These are phyloP conservation scores for Rehmannia glutinosa DNA, from an alignment of 257 asterid species.

Conservation along the genomic window DNA sequence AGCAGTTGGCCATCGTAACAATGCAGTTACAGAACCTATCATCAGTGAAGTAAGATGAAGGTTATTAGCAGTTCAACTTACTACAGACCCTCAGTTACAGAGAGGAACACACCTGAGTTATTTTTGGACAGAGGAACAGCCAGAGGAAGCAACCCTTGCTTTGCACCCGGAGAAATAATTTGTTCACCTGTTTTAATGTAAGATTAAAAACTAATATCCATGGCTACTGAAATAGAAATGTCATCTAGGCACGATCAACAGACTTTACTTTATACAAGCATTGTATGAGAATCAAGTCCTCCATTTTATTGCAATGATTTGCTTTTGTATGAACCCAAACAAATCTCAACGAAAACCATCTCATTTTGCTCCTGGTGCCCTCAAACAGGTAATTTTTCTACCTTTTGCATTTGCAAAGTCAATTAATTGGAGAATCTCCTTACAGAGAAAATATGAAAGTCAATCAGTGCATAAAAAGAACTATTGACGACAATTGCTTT, in stretches of 20 bases:
- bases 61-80: constrained; percentile 1
- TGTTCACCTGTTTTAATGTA: constrained; percentile 53
- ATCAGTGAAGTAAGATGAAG: constrained; percentile 1
- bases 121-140: constrained; percentile 75
- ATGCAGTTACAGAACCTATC: constrained; percentile 80
- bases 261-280: too few species aligned
- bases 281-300: too few species aligned
- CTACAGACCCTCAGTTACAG: not conserved
- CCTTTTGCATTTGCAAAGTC: too few species aligned
- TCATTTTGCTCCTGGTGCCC: too few species aligned
- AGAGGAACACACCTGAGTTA: constrained; percentile 48
- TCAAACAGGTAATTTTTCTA: too few species aligned
- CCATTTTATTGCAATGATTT: too few species aligned
- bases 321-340: too few species aligned
- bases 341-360: too few species aligned
- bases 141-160: constrained; percentile 87
- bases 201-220: not conserved
- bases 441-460: too few species aligned
- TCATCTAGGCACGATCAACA: not conserved
- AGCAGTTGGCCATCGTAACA: constrained; percentile 98
- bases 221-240: constrained; percentile 2
- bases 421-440: too few species aligned
- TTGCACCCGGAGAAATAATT: constrained; percentile 83
- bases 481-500: too few species aligned
- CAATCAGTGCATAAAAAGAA: too few species aligned